phyloP scores from a whole-genome alignment of 176 grass and related monocot genomes.

The Aegilops speltoides region DNA sequence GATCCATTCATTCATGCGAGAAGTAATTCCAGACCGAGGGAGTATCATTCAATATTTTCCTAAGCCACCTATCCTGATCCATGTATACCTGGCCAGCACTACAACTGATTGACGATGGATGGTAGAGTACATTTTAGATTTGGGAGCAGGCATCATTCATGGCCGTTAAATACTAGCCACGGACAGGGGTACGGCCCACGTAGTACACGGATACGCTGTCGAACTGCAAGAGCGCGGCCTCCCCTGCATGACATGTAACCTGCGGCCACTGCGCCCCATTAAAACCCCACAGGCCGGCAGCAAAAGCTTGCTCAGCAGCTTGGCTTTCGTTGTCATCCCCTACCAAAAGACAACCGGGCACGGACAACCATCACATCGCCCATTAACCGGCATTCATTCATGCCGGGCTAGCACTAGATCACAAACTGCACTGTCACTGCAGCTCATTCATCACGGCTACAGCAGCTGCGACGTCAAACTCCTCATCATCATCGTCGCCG shows the following conservation, averaged over 20 bases:
- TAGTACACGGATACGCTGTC: no score
- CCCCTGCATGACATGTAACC: background rate
- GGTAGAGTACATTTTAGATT: no score
- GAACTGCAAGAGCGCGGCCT: background rate
- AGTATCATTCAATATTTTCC: no score
- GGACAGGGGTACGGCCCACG: no score
- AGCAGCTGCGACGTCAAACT: slow-evolving; percentile 25
- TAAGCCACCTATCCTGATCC: no score
- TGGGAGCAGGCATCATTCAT: no score
- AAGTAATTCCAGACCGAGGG: no score
- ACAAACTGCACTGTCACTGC: background rate
- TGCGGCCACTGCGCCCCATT: background rate
- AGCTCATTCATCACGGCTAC: background rate
- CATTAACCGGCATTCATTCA: slow-evolving; percentile 34
- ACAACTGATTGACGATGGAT: no score
- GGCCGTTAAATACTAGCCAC: no score
- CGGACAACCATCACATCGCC: slow-evolving; percentile 30
- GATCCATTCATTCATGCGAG: no score
- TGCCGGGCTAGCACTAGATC: background rate
- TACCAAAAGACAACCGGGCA: slow-evolving; percentile 27
- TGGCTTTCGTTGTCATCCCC: background rate
- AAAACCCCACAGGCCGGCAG: background rate
- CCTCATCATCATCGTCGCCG: background rate
- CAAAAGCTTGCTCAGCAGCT: background rate
- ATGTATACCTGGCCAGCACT: no score